Base-by-base conservation (phyloP, 1,284 basidiomycete species). In the Mycena sp. region DNA sequence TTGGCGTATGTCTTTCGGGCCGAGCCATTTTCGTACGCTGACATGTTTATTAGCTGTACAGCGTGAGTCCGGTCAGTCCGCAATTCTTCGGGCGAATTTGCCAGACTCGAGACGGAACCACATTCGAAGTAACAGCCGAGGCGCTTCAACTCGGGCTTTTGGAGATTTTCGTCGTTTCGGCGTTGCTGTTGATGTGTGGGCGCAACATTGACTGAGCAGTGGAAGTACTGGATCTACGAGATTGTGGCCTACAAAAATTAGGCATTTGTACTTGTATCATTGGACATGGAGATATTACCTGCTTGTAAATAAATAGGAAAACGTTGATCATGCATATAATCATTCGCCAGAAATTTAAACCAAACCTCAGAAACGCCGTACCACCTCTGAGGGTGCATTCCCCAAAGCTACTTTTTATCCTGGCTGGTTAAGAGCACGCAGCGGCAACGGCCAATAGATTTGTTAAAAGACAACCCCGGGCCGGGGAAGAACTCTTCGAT, bases 101-200 rank as follows among this genome's bases (percentile, higher is more conserved):
- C 3, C 83, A 72, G 37, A 30, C 74, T 65, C 72, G 60, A 8
- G 66, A 77, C 7, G 78, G 79, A 48, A 73, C 73, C 65, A 60
- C 74, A 0, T 76, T 84, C 34, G 81, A 83, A 59, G 65, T 83
- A 39, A 79, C 78, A 4, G 65, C 79, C 2, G 73, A 77, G 13
- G 81, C 79, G 1, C 73, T 83, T 30, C 74, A 81, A 59, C 72
- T 80, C 16, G 78, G 80, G 5, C 75, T 83, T 48, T 65, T 83
- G 14, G 77, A 84, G 6, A 65, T 69, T 14, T 75, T 75, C 20
- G 69, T 84, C 11, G 71, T 81, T 22, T 81, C 81, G 0, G 78
- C 80, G 8, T 54, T 78, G 13, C 73, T 83, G 44, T 67, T 83
- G 65, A 80, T 81, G 66, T 81, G 72, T 1, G 82, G 83, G 63